Percentiles rank a stretch among this genome's conserved stretches.
phyloP scores from a whole-genome alignment of 2,329 filamentous ascomycete genomes.

The Fusarium heterosporum region DNA sequence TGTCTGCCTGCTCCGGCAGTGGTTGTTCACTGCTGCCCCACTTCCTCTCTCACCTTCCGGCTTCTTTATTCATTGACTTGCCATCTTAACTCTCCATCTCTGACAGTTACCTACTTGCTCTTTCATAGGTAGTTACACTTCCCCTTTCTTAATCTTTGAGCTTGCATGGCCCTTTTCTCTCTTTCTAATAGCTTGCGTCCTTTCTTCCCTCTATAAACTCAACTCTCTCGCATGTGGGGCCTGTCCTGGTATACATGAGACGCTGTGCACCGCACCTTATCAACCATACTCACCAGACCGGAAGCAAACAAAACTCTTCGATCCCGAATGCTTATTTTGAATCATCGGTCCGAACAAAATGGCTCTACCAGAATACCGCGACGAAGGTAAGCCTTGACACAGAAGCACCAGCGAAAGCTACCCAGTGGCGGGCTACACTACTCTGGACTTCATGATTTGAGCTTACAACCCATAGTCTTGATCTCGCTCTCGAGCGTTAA shows the following conservation, averaged over 20 bases:
- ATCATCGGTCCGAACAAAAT: conserved; percentile 17
- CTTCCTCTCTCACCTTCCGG: conserved; percentile 46
- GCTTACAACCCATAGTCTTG: conserved; percentile 46
- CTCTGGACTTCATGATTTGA: background rate
- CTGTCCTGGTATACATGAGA: conserved; percentile 32
- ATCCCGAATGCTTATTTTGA: background rate
- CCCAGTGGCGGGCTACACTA: background rate
- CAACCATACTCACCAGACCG: background rate
- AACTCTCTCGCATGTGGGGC: conserved; percentile 15
- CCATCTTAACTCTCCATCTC: background rate
- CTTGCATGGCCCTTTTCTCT: background rate
- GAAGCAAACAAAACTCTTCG: background rate
- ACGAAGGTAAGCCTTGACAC: conserved; percentile 39
- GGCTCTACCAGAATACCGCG: conserved; percentile 44
- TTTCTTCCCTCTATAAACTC: background rate
- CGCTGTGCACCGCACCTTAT: conserved; percentile 8
- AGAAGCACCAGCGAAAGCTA: background rate
- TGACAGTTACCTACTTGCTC: background rate
- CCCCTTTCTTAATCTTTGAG: background rate
- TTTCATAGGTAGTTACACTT: background rate
- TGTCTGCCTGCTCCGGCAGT: conserved; percentile 50
- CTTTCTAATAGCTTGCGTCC: background rate
- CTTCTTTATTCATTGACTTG: background rate
- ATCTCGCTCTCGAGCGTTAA: conserved; percentile 48
- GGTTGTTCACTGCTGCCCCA: conserved; percentile 47